Conservation (phyloP, 2,329 filamentous ascomycete genomes). For the Cladosporium cucumerinum region DNA sequence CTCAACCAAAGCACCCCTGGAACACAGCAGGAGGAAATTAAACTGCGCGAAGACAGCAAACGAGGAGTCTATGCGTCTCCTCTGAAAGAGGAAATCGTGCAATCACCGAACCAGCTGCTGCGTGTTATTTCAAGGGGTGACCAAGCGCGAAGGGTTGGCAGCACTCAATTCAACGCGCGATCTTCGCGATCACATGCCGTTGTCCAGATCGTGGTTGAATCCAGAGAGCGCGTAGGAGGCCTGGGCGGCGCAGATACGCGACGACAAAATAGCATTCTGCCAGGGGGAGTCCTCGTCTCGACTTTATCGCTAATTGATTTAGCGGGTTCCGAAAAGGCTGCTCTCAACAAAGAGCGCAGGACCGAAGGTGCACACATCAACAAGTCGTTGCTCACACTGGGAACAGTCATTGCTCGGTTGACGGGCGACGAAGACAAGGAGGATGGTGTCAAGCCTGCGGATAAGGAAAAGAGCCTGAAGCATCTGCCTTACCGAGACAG, state of each 20-base stretch:
- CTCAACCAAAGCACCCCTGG: slow-evolving; percentile 67
- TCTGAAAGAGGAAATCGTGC: slow-evolving; percentile 96
- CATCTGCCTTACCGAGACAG: slow-evolving; percentile 96
- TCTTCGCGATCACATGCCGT: slow-evolving; percentile 98
- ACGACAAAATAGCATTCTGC: slow-evolving; percentile 58
- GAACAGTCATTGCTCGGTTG: slow-evolving; percentile 90
- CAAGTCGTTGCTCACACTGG: slow-evolving; percentile 90
- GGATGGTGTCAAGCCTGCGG: slow-evolving; percentile 40
- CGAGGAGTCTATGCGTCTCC: slow-evolving; percentile 94
- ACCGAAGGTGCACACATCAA: slow-evolving; percentile 98
- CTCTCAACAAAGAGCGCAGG: slow-evolving; percentile 88
- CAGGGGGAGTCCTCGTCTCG: slow-evolving; percentile 90
- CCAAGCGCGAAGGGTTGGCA: slow-evolving; percentile 81
- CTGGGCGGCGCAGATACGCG: slow-evolving; percentile 58
- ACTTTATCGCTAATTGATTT: slow-evolving; percentile 94
- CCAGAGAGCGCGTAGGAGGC: slow-evolving; percentile 69
- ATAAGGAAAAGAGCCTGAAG: slow-evolving; percentile 68
- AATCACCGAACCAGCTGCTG: slow-evolving; percentile 91
- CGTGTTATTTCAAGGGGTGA: slow-evolving; percentile 94
- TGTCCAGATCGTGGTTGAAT: slow-evolving; percentile 97
- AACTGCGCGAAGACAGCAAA: slow-evolving; percentile 93
- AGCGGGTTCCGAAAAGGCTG: slow-evolving; percentile 92
- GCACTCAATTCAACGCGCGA: slow-evolving; percentile 93
- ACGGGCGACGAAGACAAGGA: slow-evolving; percentile 87
- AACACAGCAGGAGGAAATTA: slow-evolving; percentile 85